A percentile compares a stretch with the other conserved stretches of the same genome.
Conservation (phyloP, 371 early-diverging fungal genomes). For the Mortierella polycephala region DNA sequence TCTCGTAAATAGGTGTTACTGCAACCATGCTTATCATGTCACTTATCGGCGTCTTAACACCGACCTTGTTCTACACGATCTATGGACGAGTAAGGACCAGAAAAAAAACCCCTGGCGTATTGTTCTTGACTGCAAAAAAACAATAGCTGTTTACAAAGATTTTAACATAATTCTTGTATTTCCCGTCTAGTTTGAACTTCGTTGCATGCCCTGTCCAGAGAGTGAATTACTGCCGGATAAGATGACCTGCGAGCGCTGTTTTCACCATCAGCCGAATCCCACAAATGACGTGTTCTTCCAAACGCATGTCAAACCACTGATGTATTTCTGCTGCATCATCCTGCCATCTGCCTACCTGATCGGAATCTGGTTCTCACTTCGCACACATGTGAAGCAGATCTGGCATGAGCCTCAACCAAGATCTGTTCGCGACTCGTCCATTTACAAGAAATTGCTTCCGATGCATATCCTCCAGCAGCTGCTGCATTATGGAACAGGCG, state of each 20-base stretch:
- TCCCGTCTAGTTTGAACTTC: slow-evolving; percentile 61
- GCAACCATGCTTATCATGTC: slow-evolving; percentile 93
- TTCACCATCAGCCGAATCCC: slow-evolving; percentile 73
- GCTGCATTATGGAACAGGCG: slow-evolving; percentile 25
- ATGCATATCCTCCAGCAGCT: slow-evolving; percentile 47
- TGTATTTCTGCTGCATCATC: slow-evolving; percentile 87
- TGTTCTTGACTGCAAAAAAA: not conserved
- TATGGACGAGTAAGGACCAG: slow-evolving; percentile 74
- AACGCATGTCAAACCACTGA: slow-evolving; percentile 80
- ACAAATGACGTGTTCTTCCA: slow-evolving; percentile 83
- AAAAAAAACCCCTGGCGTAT: not conserved
- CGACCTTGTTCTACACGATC: slow-evolving; percentile 91
- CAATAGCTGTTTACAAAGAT: not conserved
- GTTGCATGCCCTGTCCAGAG: slow-evolving; percentile 63
- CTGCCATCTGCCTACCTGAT: slow-evolving; percentile 88
- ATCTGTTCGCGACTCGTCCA: slow-evolving; percentile 54
- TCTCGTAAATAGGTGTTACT: slow-evolving; percentile 75
- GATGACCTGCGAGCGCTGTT: slow-evolving; percentile 68
- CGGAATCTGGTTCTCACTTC: slow-evolving; percentile 91
- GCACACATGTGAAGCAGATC: slow-evolving; percentile 89
- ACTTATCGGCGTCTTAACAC: slow-evolving; percentile 90
- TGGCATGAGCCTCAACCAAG: slow-evolving; percentile 65
- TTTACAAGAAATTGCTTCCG: slow-evolving; percentile 39
- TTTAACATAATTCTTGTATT: not conserved
- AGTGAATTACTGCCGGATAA: slow-evolving; percentile 28